Percentiles rank a stretch among this genome's conserved stretches.
phyloP scores from a whole-genome alignment of 495 filamentous ascomycete genomes.

The Aspergillus funiculosus region DNA sequence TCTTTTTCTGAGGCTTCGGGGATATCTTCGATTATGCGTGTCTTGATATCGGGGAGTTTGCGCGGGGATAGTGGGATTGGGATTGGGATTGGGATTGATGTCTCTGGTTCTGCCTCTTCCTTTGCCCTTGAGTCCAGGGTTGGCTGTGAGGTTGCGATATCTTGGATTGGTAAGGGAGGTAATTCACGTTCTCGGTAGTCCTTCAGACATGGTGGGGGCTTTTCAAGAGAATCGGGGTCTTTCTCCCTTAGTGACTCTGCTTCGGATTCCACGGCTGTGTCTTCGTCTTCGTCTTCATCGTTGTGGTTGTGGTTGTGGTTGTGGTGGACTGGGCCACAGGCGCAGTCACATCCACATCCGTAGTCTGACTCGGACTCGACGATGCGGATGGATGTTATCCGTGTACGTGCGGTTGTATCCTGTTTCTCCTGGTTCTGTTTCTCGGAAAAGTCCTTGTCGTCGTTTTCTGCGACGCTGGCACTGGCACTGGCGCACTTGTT shows the following conservation, averaged over 20 bases:
- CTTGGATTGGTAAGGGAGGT: too few relatives aligned
- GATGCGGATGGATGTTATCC: conserved; percentile 14
- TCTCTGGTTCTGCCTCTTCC: too few relatives aligned
- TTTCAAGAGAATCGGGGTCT: background rate
- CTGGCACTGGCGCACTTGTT: background rate
- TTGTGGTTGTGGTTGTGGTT: background rate
- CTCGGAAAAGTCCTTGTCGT: background rate
- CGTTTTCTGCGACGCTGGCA: background rate
- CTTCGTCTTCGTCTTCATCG: background rate
- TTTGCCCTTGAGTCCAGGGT: too few relatives aligned
- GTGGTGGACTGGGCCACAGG: too few relatives aligned
- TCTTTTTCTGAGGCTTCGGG: conserved; percentile 17
- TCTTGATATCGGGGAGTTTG: conserved; percentile 12
- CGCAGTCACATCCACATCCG: background rate
- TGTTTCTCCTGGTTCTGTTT: background rate
- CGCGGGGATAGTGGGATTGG: background rate
- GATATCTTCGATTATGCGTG: conserved; percentile 20
- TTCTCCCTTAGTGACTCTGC: background rate
- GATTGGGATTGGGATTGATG: background rate
- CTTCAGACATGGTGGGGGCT: background rate
- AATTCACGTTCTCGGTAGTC: too few relatives aligned
- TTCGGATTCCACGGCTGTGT: background rate
- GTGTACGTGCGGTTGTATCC: background rate
- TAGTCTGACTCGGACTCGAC: conserved; percentile 11
- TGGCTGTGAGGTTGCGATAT: too few relatives aligned